Conservation (phyloP, 768 basidiomycete species). For the Serendipita sp. region DNA sequence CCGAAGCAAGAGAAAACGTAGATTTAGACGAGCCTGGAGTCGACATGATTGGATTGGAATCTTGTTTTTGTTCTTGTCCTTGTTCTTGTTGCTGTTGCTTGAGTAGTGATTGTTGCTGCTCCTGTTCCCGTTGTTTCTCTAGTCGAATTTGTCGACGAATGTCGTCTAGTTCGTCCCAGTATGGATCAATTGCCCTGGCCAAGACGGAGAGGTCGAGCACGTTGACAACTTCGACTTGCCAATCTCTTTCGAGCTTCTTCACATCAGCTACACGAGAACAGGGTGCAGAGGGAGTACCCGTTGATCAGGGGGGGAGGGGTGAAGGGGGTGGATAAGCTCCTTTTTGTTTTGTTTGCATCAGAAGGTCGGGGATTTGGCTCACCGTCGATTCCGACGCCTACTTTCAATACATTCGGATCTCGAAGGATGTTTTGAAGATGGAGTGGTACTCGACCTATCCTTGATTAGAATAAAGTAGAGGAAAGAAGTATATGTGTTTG, state of each 20-base stretch:
- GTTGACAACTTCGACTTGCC: conserved; percentile 28
- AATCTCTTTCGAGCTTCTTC: conserved; percentile 41
- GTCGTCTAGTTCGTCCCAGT: conserved; percentile 16
- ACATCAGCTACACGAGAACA: conserved; percentile 37
- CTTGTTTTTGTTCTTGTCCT: neutral
- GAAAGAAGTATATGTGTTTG: too few relatives aligned
- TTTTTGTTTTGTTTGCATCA: too few relatives aligned
- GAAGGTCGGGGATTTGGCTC: too few relatives aligned
- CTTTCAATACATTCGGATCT: conserved; percentile 40
- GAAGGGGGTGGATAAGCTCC: conserved; percentile 3
- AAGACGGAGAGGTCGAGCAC: conserved; percentile 57
- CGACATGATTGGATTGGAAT: neutral
- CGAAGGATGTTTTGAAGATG: conserved; percentile 37
- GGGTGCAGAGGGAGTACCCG: neutral
- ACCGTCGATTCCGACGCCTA: conserved; percentile 62
- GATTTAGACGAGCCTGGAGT: neutral
- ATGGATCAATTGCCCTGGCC: conserved; percentile 55
- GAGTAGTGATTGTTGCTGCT: neutral
- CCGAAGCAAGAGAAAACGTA: too few relatives aligned
- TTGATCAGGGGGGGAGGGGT: neutral
- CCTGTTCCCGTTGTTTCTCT: too few relatives aligned
- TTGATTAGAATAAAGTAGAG: too few relatives aligned
- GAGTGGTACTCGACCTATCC: conserved; percentile 31
- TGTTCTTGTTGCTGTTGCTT: neutral
- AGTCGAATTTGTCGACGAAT: neutral